These are phyloP conservation scores for Yamadazyma atlantica DNA, from an alignment of 1,139 yeast species.

Conservation along the genomic window DNA sequence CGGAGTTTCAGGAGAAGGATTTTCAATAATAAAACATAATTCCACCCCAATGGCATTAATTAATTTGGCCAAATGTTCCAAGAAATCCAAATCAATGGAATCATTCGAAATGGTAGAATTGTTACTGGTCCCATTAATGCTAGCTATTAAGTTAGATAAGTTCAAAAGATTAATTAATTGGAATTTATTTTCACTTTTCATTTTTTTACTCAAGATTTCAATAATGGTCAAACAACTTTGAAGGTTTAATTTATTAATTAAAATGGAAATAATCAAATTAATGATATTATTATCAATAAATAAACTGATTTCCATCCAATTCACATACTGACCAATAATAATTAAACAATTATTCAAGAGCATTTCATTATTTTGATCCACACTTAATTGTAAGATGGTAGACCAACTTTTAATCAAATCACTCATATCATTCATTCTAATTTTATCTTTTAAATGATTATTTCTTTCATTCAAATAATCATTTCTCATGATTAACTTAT, in stretches of 20 bases:
- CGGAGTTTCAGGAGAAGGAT: conserved; percentile 23
- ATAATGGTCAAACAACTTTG: conserved; percentile 69
- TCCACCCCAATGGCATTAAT: conserved; percentile 77
- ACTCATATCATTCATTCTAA: conserved; percentile 74
- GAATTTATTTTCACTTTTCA: conserved; percentile 85
- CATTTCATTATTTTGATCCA: conserved; percentile 29
- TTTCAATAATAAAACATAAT: conserved; percentile 62
- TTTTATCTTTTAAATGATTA: conserved; percentile 72
- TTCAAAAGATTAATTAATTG: conserved; percentile 71
- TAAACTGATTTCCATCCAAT: conserved; percentile 91
- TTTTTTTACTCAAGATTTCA: conserved; percentile 86
- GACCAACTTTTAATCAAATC: conserved; percentile 71
- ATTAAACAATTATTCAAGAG: conserved; percentile 60
- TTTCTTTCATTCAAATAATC: conserved; percentile 64
- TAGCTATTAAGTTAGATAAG: conserved; percentile 47
- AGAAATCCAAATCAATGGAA: conserved; percentile 55
- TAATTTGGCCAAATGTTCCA: conserved; percentile 75
- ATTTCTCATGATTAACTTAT: conserved; percentile 74
- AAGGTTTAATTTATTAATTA: conserved; percentile 11
- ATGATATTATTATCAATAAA: conserved; percentile 70
- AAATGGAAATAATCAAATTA: conserved; percentile 46
- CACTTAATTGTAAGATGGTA: conserved; percentile 43
- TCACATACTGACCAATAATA: conserved; percentile 81
- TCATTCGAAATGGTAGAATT: conserved; percentile 32
- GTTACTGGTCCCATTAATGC: conserved; percentile 1